A percentile compares a stretch with the other conserved stretches of the same genome.
Evolutionary conservation across 1,284 basidiomycete species (phyloP).

Genomic region (Phylloporus sp.): DNA sequence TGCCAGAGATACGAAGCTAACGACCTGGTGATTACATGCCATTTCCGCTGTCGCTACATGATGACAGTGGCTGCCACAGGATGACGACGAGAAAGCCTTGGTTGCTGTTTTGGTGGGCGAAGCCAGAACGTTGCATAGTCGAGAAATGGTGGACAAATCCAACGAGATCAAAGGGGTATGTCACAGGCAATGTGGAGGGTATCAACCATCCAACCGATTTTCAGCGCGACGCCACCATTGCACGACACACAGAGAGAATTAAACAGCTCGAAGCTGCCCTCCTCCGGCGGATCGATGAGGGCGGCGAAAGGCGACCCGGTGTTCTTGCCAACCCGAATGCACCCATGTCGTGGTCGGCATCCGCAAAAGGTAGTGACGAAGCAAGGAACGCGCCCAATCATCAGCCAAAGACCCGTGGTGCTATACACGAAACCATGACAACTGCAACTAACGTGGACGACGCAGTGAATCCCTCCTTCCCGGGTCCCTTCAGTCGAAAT

Average conservation of each 20-base stretch:
- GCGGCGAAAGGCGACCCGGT: conserved; percentile 28
- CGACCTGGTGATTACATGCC: conserved; percentile 45
- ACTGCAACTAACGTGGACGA: conserved; percentile 19
- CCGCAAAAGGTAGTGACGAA: conserved; percentile 24
- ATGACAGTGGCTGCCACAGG: conserved; percentile 42
- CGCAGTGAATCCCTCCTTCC: conserved; percentile 21
- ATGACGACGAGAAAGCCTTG: conserved; percentile 56
- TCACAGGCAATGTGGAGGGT: conserved; percentile 2
- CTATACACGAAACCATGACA: conserved; percentile 18
- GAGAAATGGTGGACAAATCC: conserved; percentile 56
- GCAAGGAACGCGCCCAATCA: conserved; percentile 25
- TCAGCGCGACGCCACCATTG: conserved; percentile 55
- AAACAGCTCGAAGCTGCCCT: conserved; percentile 52
- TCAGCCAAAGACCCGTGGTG: conserved; percentile 31
- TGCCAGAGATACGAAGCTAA: conserved; percentile 48
- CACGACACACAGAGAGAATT: conserved; percentile 48
- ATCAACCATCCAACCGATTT: conserved; percentile 20
- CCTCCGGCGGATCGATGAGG: conserved; percentile 50
- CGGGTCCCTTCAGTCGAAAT: conserved; percentile 32
- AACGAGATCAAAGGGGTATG: conserved; percentile 61
- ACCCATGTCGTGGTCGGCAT: conserved; percentile 19
- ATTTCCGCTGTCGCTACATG: conserved; percentile 11
- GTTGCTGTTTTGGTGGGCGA: conserved; percentile 51
- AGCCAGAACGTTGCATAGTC: conserved; percentile 54
- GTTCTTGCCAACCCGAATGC: conserved; percentile 23